Base-by-base conservation (phyloP, 2,329 filamentous ascomycete genomes). In the Neofusicoccum laricinum region DNA sequence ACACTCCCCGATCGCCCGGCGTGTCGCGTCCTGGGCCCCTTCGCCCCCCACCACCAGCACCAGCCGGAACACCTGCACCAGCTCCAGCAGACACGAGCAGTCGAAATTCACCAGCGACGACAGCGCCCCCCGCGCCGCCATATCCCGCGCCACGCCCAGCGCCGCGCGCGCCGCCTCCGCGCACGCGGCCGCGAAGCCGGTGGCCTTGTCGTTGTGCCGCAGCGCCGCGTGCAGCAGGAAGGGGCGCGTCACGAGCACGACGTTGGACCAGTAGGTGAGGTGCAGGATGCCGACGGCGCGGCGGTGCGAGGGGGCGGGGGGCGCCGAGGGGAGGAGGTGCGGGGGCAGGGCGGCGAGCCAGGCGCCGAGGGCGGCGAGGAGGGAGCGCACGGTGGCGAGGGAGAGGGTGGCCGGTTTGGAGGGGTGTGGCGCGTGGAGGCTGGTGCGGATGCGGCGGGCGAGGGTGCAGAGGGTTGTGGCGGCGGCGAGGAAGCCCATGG, bases 31-130 rank as follows among this genome's bases (percentile, higher is more conserved):
- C 21, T 12, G 3, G 1, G 2, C n/a, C 8, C 7, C 25, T 14
- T 3, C 15, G 11, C 32, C 40, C 10, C 46, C 55, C 55, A 59
- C 4, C 40, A 45, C n/a, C 51, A 71, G 76, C 7, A 74, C 74
- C 14, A 76, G 68, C 53, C 76, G 72, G 63, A 75, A 77, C 2
- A 77, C 72, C 67, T 76, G 75, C 38, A 73, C 65, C 19, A 73
- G 61, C 5, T 74, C 69, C 5, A 77, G 67, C 8, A 76, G 64
- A 55, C 73, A 73, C 1, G 74, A 76, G 66, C 74, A 75, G 55
- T 77, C 75, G 45, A 74, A 75, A 4, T 73, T 73, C 1, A 73
- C 76, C 1, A n/a, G n/a, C n/a, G n/a, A n/a, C n/a, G n/a, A n/a
- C n/a, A n/a, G n/a, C n/a, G n/a, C n/a, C n/a, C n/a, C n/a, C n/a